Evolutionary conservation across 2,329 filamentous ascomycete species (phyloP).

Genomic region (Monilinia laxa): DNA sequence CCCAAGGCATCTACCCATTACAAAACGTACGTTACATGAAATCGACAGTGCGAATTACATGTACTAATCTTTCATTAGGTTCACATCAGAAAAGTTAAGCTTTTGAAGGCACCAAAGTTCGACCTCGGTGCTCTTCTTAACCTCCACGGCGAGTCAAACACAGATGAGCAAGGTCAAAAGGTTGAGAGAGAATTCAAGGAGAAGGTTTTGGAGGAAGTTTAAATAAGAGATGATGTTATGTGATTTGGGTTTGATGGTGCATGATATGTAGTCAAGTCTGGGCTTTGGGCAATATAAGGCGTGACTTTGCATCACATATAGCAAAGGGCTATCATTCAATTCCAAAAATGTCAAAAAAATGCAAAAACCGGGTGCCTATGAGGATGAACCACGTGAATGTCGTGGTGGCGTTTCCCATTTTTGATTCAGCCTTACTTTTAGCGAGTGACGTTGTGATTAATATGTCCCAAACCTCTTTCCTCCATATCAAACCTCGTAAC

Average conservation of each 20-base stretch:
- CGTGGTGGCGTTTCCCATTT: conserved; percentile 5
- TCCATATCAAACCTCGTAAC: neutral
- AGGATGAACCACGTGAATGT: conserved; percentile 16
- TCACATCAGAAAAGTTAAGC: conserved; percentile 99
- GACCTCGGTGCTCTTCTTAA: conserved; percentile 94
- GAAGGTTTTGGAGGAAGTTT: conserved; percentile 89
- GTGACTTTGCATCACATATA: conserved; percentile 39
- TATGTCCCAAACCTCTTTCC: conserved; percentile 1
- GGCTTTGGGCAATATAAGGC: conserved; percentile 40
- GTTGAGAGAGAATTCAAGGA: conserved; percentile 99
- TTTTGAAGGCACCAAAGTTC: conserved; percentile 98
- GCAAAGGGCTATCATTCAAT: conserved; percentile 39
- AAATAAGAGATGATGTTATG: conserved; percentile 48
- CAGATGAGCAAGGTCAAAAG: conserved; percentile 97
- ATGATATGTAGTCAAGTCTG: conserved; percentile 41
- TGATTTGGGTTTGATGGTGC: conserved; percentile 39
- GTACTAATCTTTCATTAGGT: conserved; percentile 61
- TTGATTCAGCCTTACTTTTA: conserved; percentile 18
- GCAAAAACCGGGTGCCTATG: conserved; percentile 26
- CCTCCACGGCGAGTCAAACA: conserved; percentile 95
- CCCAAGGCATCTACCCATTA: conserved; percentile 98
- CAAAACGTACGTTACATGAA: conserved; percentile 74
- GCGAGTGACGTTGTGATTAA: conserved; percentile 26
- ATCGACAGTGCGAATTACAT: conserved; percentile 18
- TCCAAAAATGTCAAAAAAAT: conserved; percentile 30